A percentile compares a stretch with the other conserved stretches of the same genome.
phyloP scores from a whole-genome alignment of 208 protist species.

The Trypanosoma lewisi region DNA sequence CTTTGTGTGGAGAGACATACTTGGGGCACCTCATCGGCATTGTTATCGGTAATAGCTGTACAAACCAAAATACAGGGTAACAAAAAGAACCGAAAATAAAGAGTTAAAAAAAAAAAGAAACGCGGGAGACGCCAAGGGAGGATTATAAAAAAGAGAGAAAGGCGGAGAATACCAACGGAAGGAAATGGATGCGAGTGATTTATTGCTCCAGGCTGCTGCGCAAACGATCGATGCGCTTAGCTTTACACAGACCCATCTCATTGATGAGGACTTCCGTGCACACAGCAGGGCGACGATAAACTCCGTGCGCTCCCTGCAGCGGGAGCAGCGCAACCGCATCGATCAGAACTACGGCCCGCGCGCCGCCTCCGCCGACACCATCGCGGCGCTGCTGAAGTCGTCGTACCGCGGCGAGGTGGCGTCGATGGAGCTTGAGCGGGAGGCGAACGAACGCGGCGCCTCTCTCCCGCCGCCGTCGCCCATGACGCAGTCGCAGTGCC shows the following conservation, averaged over 20 bases:
- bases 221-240: conserved; percentile 68
- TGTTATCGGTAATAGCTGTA: too few relatives aligned
- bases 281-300: conserved; percentile 62
- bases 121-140: neutral
- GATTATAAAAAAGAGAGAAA: neutral
- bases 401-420: conserved; percentile 74
- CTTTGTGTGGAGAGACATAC: too few relatives aligned
- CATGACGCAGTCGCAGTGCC: conserved; percentile 63
- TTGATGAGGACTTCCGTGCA: conserved; percentile 73
- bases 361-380: conserved; percentile 44
- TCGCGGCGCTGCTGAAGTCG: conserved; percentile 63
- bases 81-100: too few relatives aligned
- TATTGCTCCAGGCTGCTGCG: conserved; percentile 30
- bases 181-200: conserved; percentile 19
- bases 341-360: conserved; percentile 64
- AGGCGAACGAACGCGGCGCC: conserved; percentile 31
- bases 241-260: conserved; percentile 73
- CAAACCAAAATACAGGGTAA: too few relatives aligned
- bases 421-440: conserved; percentile 53
- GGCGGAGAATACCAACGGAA: neutral
- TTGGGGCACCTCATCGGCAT: too few relatives aligned
- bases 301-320: conserved; percentile 64
- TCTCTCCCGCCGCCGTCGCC: conserved; percentile 32
- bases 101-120: conserved; percentile 1
- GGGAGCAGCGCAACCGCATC: conserved; percentile 74